Evolutionary conservation across 352 stramenopile species (phyloP), one percentile per base, ranked within the genome.

Genomic region (Globisporangium paddicum): DNA sequence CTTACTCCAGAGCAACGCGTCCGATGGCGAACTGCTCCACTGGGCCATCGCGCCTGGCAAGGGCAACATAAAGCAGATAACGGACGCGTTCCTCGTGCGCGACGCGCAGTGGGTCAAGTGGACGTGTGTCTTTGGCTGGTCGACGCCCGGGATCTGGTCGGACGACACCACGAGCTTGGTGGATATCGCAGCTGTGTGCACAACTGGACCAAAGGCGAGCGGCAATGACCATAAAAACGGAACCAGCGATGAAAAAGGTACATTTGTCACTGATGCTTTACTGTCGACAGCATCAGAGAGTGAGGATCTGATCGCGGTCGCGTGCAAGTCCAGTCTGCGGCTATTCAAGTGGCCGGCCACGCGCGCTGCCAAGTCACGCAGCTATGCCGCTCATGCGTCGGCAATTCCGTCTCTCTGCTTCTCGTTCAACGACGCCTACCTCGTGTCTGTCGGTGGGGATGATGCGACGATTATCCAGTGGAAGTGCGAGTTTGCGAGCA

Each of bases 1-100:
- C 32, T 86, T 95, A 28, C 45, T 98, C 2, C 77, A 89, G 47
- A 92, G 72, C 53, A 97, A 96, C 55, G 72, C 81, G 14, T 67
- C 71, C 6, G 78, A 90, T 52, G 75, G 81, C 6, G 81, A 90
- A 34, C 69, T 89, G 38, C 50, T 89, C 9, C 72, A 84, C 52
- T 90, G 81, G 81, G 62, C 73, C 13, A 30, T 81, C 16, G 62
- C 69, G 19, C 50, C 66, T 0, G 57, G 62, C 0, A 73, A 68
- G 28, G 66, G 65, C 7, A 69, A 60, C 30, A 68, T 69, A 19
- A 88, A 87, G 55, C 78, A 88, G 52, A 77, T 90, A 55, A 86
- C 75, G 0, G 81, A 90, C 51, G 68, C 64, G 21, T 85, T 90
- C 26, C 42, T 74, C 14, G 71, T 87, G 41, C 68, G 81, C 3